These are phyloP conservation scores for Piper longum DNA, from an alignment of 164 flowering plant species.

Conservation along the genomic window DNA sequence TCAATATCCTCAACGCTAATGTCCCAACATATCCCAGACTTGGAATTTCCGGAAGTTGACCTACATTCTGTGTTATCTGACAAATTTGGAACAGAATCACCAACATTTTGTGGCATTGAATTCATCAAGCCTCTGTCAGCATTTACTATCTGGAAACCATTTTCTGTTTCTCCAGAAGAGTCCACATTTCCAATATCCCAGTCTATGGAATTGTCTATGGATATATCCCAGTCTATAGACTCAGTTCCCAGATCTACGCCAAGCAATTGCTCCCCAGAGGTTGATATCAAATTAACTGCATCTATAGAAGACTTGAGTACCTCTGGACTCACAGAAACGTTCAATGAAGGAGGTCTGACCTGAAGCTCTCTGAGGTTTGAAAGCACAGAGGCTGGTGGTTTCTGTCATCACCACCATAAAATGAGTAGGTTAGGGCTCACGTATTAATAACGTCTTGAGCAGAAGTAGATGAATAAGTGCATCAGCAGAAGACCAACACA, in stretches of 20 bases:
- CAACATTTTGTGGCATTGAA: conserved; percentile 22
- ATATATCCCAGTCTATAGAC: conserved; percentile 80
- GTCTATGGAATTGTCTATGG: conserved; percentile 74
- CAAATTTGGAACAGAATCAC: conserved; percentile 16
- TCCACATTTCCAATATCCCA: conserved; percentile 80
- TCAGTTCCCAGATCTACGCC: conserved; percentile 22
- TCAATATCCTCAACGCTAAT: conserved; percentile 67
- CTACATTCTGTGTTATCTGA: conserved; percentile 16
- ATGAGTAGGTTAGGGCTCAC: neutral
- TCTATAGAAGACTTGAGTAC: conserved; percentile 25
- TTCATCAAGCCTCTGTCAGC: conserved; percentile 39
- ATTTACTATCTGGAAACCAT: conserved; percentile 73
- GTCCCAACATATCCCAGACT: conserved; percentile 74
- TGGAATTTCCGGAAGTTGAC: conserved; percentile 21
- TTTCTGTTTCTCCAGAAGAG: conserved; percentile 65
- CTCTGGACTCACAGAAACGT: conserved; percentile 43
- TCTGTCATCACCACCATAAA: conserved; percentile 36
- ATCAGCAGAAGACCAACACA: too few relatives aligned
- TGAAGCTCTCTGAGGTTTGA: conserved; percentile 41
- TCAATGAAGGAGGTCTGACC: conserved; percentile 64
- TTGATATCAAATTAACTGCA: conserved; percentile 18
- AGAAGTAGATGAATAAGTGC: too few relatives aligned
- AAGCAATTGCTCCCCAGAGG: conserved; percentile 9
- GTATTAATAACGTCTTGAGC: neutral
- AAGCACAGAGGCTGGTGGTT: conserved; percentile 29